Percentiles rank a stretch among this genome's conserved stretches.
These are phyloP conservation scores for Chrysoporthe austroafricana DNA, from an alignment of 2,329 filamentous ascomycete genomes.

Conservation along the genomic window DNA sequence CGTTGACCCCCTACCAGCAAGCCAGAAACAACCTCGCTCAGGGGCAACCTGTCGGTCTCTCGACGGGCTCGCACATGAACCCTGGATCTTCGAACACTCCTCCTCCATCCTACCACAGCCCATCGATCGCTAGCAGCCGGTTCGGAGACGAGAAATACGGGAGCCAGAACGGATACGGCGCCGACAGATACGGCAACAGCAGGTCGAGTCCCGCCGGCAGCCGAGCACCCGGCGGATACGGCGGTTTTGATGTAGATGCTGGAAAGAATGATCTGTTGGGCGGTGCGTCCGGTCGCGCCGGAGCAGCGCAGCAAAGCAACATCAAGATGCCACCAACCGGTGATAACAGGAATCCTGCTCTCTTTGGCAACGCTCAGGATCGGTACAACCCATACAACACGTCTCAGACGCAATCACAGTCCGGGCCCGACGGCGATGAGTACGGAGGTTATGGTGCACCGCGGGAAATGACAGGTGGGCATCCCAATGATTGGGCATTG, in stretches of 20 bases:
- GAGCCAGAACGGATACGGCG: slow-evolving; percentile 54
- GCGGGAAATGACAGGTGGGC: slow-evolving; percentile 61
- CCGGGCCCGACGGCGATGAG: slow-evolving; percentile 19
- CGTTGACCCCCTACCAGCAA: slow-evolving; percentile 52
- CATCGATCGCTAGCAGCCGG: slow-evolving; percentile 41
- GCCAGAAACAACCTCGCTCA: slow-evolving; percentile 42
- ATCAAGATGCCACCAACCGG: not conserved
- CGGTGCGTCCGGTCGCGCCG: slow-evolving; percentile 36
- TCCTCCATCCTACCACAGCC: slow-evolving; percentile 35
- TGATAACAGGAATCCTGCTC: slow-evolving; percentile 3
- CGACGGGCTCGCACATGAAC: slow-evolving; percentile 36
- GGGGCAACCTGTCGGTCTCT: slow-evolving; percentile 32
- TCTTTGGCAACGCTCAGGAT: slow-evolving; percentile 22
- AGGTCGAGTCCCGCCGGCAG: slow-evolving; percentile 37
- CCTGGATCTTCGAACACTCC: slow-evolving; percentile 34
- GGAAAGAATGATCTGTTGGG: slow-evolving; percentile 65
- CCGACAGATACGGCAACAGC: slow-evolving; percentile 54
- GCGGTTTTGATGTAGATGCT: slow-evolving; percentile 55
- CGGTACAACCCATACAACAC: slow-evolving; percentile 15
- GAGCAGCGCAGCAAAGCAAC: slow-evolving; percentile 25
- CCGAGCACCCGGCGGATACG: slow-evolving; percentile 61
- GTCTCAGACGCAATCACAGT: not conserved
- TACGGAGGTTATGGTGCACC: slow-evolving; percentile 67
- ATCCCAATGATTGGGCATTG: no score
- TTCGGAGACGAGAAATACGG: slow-evolving; percentile 61